Percentiles rank a stretch among this genome's conserved stretches.
These are phyloP conservation scores for Erysimum cheiri DNA, from an alignment of 441 rosid species.

Conservation along the genomic window DNA sequence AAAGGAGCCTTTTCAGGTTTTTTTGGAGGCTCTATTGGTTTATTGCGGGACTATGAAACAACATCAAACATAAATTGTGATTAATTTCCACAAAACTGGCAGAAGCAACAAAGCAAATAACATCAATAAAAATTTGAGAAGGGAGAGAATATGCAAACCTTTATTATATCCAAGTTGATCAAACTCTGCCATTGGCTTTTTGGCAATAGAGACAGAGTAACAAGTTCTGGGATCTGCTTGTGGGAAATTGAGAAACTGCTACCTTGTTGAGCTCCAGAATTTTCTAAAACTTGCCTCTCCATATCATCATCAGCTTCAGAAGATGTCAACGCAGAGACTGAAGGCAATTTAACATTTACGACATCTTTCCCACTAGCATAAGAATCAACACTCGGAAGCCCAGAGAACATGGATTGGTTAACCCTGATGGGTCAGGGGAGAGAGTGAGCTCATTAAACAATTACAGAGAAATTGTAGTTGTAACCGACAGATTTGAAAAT, in stretches of 20 bases:
- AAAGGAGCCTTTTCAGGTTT: constrained; percentile 92
- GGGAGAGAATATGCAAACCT: constrained; percentile 53
- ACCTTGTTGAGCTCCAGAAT: constrained; percentile 41
- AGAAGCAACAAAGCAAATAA: not conserved
- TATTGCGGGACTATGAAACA: constrained; percentile 72
- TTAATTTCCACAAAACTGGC: not conserved
- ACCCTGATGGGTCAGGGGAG: constrained; percentile 57
- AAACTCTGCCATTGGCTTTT: constrained; percentile 98
- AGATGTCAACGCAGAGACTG: constrained; percentile 65
- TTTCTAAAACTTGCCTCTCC: constrained; percentile 48
- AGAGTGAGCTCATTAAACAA: constrained; percentile 11
- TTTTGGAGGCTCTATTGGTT: constrained; percentile 94
- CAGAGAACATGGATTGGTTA: constrained; percentile 87
- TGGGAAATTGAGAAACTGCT: constrained; percentile 45
- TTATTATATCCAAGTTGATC: constrained; percentile 93
- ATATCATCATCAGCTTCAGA: constrained; percentile 57
- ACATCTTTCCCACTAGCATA: constrained; percentile 87
- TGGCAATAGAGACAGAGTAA: constrained; percentile 89
- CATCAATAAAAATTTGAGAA: constrained; percentile 3
- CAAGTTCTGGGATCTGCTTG: constrained; percentile 87
- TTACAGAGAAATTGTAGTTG: not conserved
- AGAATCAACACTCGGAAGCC: constrained; percentile 63
- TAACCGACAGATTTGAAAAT: not conserved
- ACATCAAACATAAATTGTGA: constrained; percentile 17
- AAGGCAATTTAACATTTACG: constrained; percentile 79